Evolutionary conservation across 73 alveolate genomes (phyloP).

Genomic region (Durusdinium trenchii): DNA sequence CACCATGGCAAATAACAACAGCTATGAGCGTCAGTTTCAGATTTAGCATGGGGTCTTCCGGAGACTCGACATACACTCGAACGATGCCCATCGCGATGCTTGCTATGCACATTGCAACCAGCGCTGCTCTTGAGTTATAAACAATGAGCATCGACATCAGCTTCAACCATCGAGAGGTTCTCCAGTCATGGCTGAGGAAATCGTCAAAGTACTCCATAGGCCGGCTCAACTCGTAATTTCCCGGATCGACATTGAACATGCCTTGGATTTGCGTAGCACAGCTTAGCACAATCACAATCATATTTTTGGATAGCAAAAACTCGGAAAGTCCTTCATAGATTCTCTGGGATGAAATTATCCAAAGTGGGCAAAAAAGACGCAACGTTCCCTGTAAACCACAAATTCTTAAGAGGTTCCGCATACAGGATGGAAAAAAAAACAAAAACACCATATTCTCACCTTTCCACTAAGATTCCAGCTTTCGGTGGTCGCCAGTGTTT

Average conservation of each 20-base stretch:
- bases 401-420: too few species aligned
- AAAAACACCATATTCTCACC: too few species aligned
- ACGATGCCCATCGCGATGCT: neutral
- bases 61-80: neutral
- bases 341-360: too few species aligned
- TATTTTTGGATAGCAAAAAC: too few species aligned
- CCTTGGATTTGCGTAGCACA: too few species aligned
- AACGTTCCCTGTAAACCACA: too few species aligned
- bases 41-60: neutral
- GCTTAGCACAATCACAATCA: too few species aligned
- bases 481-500: too few species aligned
- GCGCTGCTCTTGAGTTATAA: slow-evolving; percentile 8
- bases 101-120: neutral
- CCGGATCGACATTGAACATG: neutral
- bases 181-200: slow-evolving; percentile 44
- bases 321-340: too few species aligned
- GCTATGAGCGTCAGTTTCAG: neutral
- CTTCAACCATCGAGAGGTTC: slow-evolving; percentile 43
- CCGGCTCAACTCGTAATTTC: neutral
- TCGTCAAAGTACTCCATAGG: neutral
- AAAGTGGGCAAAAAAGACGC: too few species aligned
- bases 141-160: neutral
- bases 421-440: too few species aligned
- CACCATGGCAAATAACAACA: neutral
- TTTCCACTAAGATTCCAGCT: too few species aligned